Percentiles rank a stretch among this genome's conserved stretches.
Conservation (phyloP, 495 filamentous ascomycete genomes). For the Letharia lupina region DNA sequence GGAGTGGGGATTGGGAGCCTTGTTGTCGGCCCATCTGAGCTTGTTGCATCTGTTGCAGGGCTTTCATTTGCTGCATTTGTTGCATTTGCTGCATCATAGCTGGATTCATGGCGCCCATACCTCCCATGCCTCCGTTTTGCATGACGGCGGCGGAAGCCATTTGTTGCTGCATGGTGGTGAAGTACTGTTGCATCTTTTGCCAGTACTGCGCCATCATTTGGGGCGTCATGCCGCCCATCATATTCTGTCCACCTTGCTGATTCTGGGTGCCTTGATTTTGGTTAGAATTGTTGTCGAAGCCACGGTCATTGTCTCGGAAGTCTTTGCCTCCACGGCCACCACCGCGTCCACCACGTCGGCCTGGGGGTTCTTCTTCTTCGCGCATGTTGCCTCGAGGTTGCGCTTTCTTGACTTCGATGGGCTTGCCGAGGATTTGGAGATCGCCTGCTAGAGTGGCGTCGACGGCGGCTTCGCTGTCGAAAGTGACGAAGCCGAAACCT, state of each 20-base stretch:
- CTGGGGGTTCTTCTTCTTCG: constrained; percentile 63
- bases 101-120: constrained; percentile 63
- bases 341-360: constrained; percentile 48
- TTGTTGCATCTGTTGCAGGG: constrained; percentile 47
- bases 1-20: constrained; percentile 21
- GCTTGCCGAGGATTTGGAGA: constrained; percentile 85
- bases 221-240: constrained; percentile 63
- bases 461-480: constrained; percentile 91
- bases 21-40: constrained; percentile 30
- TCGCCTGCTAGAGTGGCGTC: constrained; percentile 74
- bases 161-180: constrained; percentile 84
- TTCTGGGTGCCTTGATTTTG: constrained; percentile 38
- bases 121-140: constrained; percentile 38
- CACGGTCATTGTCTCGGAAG: constrained; percentile 45
- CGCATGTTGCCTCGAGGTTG: constrained; percentile 92
- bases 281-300: constrained; percentile 37
- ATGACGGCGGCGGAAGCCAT: constrained; percentile 40
- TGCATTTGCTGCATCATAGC: constrained; percentile 86
- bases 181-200: constrained; percentile 95
- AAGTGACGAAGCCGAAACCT: constrained; percentile 98
- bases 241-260: constrained; percentile 37
- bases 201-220: constrained; percentile 98
- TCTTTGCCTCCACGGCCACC: constrained; percentile 36
- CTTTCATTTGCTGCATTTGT: constrained; percentile 57
- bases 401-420: constrained; percentile 96